Percentiles rank a stretch among this genome's conserved stretches.
phyloP scores from a whole-genome alignment of 2,329 filamentous ascomycete genomes.

The Bipolaris oryzae region DNA sequence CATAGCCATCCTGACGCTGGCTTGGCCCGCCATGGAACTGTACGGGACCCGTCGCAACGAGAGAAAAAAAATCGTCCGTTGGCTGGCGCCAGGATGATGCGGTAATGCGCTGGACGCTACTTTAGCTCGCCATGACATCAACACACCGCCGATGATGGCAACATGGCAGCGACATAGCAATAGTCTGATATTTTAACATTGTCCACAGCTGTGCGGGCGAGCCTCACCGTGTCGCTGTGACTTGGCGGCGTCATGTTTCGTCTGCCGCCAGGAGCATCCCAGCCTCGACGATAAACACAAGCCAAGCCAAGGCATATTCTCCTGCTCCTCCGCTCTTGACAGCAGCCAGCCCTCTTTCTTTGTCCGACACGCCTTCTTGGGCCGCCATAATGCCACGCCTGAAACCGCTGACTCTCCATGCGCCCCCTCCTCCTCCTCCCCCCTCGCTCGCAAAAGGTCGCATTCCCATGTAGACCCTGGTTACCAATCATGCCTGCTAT shows the following conservation, averaged over 20 bases:
- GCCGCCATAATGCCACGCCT: no score
- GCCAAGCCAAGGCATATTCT: conserved; percentile 3
- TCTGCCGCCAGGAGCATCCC: neutral
- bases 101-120: conserved; percentile 19
- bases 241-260: neutral
- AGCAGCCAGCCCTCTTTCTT: neutral
- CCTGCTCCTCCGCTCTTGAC: neutral
- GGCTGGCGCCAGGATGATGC: conserved; percentile 17
- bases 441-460: no score
- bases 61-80: conserved; percentile 3
- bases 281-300: conserved; percentile 29
- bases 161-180: no score
- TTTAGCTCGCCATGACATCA: conserved; percentile 31
- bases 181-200: no score
- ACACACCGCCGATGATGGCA: conserved; percentile 19
- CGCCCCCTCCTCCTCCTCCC: no score
- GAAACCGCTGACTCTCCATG: conserved; percentile 6
- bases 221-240: conserved; percentile 4
- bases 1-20: neutral
- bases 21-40: conserved; percentile 1
- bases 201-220: neutral
- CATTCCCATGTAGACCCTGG: neutral
- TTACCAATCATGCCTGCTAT: conserved; percentile 10
- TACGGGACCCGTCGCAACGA: conserved; percentile 5
- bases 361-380: no score